A percentile compares a stretch with the other conserved stretches of the same genome.
Conservation (phyloP, 805 yeast genomes). For the Yarrowia bubula region DNA sequence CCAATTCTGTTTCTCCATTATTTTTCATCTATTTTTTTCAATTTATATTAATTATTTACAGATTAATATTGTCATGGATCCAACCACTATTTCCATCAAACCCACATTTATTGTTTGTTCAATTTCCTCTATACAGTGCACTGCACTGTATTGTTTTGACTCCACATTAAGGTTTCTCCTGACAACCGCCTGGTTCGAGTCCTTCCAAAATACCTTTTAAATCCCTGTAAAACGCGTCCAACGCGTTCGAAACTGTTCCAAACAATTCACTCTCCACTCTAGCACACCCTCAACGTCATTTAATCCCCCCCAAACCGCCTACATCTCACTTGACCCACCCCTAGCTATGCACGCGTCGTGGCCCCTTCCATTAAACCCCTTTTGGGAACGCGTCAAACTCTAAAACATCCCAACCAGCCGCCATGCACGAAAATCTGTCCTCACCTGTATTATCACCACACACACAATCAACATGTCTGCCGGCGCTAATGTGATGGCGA, state of each 20-base stretch:
- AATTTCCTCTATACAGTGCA: background rate
- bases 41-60: too few species aligned
- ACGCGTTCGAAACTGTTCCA: background rate
- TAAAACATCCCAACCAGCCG: slow-evolving; percentile 12
- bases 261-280: background rate
- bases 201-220: background rate
- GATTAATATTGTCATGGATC: too few species aligned
- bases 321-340: background rate
- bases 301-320: background rate
- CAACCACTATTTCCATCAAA: too few species aligned
- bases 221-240: background rate
- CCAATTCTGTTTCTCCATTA: too few species aligned
- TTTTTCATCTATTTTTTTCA: too few species aligned
- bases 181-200: background rate
- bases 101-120: too few species aligned
- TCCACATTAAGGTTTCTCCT: background rate
- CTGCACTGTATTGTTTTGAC: background rate
- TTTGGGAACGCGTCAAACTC: slow-evolving; percentile 10
- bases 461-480: slow-evolving; percentile 1
- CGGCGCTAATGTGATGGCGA: slow-evolving; percentile 61
- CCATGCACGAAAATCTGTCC: background rate
- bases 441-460: background rate
- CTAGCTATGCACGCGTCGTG: slow-evolving; percentile 6
- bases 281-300: background rate
- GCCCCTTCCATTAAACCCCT: slow-evolving; percentile 9